Base-by-base conservation (phyloP, 2,329 filamentous ascomycete species). In the Pseudonectria buxi region DNA sequence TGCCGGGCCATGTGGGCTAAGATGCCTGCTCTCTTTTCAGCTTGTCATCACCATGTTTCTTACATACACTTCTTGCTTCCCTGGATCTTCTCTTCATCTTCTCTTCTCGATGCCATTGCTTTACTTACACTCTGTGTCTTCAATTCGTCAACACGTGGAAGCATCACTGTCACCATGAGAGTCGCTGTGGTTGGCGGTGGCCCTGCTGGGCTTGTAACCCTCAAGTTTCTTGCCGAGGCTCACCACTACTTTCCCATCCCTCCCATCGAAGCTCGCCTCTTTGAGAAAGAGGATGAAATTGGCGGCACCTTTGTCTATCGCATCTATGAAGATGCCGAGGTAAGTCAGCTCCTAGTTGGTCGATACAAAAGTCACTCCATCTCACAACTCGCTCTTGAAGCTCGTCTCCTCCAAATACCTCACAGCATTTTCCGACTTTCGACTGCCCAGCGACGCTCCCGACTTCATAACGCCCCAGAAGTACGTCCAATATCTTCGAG, bases 391-490 rank as follows among this genome's bases (percentile, higher is more conserved):
- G 12, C n/a, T 14, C 4, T 29, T 3, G 1, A 28, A 64, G 61
- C 58, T 71, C 2, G 68, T 72, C 2, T 69, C 65, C 2, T 71
- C 67, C 3, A 70, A 69, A 41, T 68, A 70, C 28, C 55, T 74
- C 7, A 72, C 68, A 0, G 54, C 63, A 13, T 73, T 72, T 41
- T 72, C 69, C 1, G 69, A 72, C 43, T 68, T 67, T 39, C 61
- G 69, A 1, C 57, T 66, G 5, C 53, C 63, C 2, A 32, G 53
- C 2, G 57, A 66, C 9, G 58, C 58, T 1, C 61, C 67, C 7
- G 68, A 71, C 40, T 72, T 72, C 37, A 43, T 70, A 7, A 59
- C 58, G 3, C 58, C 63, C 0, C 42, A 54, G 7, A 46, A 50
- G 2, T 72, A 69, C 39, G 55, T 65, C 12, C 33, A 54, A 10